Evolutionary conservation across 441 rosid species (phyloP), one percentile per base, ranked within the genome.

Genomic region (Brassica hybrid): DNA sequence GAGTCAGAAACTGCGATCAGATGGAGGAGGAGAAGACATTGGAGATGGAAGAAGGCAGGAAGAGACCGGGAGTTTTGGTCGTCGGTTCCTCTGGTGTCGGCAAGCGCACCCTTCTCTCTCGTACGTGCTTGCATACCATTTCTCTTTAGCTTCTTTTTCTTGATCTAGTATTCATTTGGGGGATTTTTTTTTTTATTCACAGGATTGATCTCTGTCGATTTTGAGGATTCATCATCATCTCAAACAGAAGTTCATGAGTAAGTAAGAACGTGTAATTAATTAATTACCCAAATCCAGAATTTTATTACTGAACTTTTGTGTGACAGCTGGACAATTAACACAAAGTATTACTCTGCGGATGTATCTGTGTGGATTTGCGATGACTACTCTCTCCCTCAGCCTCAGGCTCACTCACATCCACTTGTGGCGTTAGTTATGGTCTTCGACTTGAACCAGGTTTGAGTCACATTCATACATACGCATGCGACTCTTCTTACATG

Each of bases 341-440:
- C 96, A 1, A 95, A 93, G 87, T 95, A 95, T 85, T 95, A 94
- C 82, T 73, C 89, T 12, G 99, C 96, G 27, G 94, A 88, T 81
- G 96, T 90, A 76, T 87, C 91, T 41, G 69, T 93, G 19, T 93
- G 94, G 91, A 90, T 93, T 59, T 77, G 73, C 10, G 92, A 89
- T 13, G 87, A 73, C 30, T 82, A 85, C 69, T 87, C 88, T 11
- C 60, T 85, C 71, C 94, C n/a, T n/a, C n/a, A n/a, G n/a, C n/a
- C n/a, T n/a, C n/a, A n/a, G n/a, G n/a, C 94, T 32, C 38, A 69
- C 38, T 85, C 82, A 25, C 74, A 77, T 65, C 79, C 75, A 57
- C 73, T 86, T 61, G 84, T 85, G 71, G 98, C 99, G 13, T 82
- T 94, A 78, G 92, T 94, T 73, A 83, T 94, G 97, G 96, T 94